These are phyloP conservation scores for Cladosporium sp. DNA, from an alignment of 2,329 filamentous ascomycete genomes.

Conservation along the genomic window DNA sequence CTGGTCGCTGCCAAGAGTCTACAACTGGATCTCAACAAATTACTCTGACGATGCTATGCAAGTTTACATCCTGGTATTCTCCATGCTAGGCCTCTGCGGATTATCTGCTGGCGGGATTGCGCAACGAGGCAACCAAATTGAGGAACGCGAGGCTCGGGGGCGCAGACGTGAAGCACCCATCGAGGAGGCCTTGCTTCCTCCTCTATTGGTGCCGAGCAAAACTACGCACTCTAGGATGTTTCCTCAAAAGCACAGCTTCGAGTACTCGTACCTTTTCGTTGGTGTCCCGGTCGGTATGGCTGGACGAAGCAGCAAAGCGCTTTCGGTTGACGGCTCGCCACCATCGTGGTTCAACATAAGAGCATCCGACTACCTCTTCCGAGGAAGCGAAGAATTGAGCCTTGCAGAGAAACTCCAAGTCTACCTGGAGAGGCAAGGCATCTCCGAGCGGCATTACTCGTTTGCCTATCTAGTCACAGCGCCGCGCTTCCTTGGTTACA, in stretches of 20 bases:
- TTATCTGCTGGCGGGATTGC: conserved; percentile 33
- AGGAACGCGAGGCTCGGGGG: conserved; percentile 17
- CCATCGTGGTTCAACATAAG: conserved; percentile 61
- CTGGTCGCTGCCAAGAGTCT: conserved; percentile 26
- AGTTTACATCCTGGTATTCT: conserved; percentile 31
- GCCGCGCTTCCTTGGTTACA: conserved; percentile 66
- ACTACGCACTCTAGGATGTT: conserved; percentile 68
- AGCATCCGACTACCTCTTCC: conserved; percentile 61
- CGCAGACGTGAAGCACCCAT: conserved; percentile 23
- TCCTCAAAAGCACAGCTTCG: conserved; percentile 67
- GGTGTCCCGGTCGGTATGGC: conserved; percentile 66
- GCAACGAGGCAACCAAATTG: conserved; percentile 30
- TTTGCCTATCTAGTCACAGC: conserved; percentile 72
- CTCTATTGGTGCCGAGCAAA: conserved; percentile 63
- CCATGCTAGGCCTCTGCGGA: conserved; percentile 32
- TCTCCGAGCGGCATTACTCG: conserved; percentile 62
- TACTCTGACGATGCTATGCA: conserved; percentile 24
- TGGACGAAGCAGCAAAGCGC: conserved; percentile 56
- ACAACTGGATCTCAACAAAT: conserved; percentile 18
- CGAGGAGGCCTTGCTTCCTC: conserved; percentile 39
- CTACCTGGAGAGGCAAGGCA: conserved; percentile 58
- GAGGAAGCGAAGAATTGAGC: conserved; percentile 53
- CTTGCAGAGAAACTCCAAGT: conserved; percentile 63
- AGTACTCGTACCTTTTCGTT: conserved; percentile 68
- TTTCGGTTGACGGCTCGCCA: conserved; percentile 48